Conservation (phyloP, 768 basidiomycete species). For the Dentipellis sp. region DNA sequence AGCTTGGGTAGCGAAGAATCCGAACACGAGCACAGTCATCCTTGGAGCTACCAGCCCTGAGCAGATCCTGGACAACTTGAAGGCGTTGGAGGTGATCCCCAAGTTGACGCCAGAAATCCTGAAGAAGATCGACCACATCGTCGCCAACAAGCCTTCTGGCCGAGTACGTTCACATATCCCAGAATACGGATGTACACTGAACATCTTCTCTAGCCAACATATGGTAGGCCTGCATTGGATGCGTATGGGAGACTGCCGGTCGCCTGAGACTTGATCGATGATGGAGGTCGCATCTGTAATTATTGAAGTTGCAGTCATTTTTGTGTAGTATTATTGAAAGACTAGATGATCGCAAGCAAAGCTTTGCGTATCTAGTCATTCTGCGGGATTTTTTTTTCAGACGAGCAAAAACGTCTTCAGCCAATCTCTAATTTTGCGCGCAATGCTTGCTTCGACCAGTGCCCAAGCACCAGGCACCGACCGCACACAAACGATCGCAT, state of each 20-base stretch:
- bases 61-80: conserved; percentile 39
- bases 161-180: background rate
- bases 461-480: too few relatives aligned
- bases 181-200: background rate
- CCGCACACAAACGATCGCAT: too few relatives aligned
- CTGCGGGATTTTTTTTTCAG: too few relatives aligned
- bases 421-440: too few relatives aligned
- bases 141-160: conserved; percentile 31
- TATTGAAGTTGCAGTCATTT: too few relatives aligned
- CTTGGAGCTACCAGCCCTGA: conserved; percentile 39
- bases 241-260: background rate
- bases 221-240: background rate
- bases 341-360: too few relatives aligned
- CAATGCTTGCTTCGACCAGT: too few relatives aligned
- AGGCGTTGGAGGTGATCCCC: conserved; percentile 42
- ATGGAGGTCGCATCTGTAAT: background rate
- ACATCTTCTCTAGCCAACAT: background rate
- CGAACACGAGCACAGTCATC: conserved; percentile 39
- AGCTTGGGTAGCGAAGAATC: conserved; percentile 45
- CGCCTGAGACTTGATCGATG: background rate
- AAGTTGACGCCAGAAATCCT: conserved; percentile 44
- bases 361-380: too few relatives aligned
- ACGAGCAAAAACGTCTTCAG: too few relatives aligned
- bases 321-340: too few relatives aligned
- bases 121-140: conserved; percentile 41